Evolutionary conservation across 208 protist genomes (phyloP).

Genomic region (Leishmania guyanensis): DNA sequence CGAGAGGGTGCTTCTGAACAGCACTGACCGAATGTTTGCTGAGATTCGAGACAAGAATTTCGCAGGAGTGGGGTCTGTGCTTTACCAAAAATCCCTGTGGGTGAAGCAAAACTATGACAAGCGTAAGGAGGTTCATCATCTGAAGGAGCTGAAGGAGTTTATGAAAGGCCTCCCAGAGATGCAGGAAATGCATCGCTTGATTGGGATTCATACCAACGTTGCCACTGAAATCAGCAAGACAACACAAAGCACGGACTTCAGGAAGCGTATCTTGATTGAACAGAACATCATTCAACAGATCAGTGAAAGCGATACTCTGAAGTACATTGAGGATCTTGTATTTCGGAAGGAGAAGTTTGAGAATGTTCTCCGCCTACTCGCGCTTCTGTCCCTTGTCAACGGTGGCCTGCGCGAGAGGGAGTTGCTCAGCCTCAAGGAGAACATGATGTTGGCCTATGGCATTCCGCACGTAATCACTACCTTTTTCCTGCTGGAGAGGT

Average conservation of each 20-base stretch:
- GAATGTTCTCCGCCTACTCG: constrained; percentile 74
- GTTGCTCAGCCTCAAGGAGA: constrained; percentile 69
- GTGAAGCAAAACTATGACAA: constrained; percentile 90
- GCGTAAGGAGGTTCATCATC: constrained; percentile 79
- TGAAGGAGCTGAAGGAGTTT: constrained; percentile 90
- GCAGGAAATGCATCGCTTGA: constrained; percentile 81
- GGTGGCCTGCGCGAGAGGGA: constrained; percentile 75
- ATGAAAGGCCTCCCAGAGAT: constrained; percentile 87
- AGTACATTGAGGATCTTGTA: constrained; percentile 88
- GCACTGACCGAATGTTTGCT: constrained; percentile 71
- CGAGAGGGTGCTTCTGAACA: constrained; percentile 48
- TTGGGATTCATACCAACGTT: constrained; percentile 81
- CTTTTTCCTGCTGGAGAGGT: constrained; percentile 62
- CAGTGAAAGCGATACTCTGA: constrained; percentile 68
- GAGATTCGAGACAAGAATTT: constrained; percentile 86
- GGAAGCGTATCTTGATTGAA: constrained; percentile 69
- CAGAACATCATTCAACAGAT: constrained; percentile 75
- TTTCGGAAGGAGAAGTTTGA: constrained; percentile 57
- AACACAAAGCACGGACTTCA: constrained; percentile 67
- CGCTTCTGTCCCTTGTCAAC: constrained; percentile 83
- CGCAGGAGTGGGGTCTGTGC: constrained; percentile 57
- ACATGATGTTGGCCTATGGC: constrained; percentile 85
- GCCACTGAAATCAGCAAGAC: constrained; percentile 79
- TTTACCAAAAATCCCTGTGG: constrained; percentile 86
- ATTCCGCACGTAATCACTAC: constrained; percentile 74